Conservation (phyloP, 306 rosid species). For the Calophaca sinica region DNA sequence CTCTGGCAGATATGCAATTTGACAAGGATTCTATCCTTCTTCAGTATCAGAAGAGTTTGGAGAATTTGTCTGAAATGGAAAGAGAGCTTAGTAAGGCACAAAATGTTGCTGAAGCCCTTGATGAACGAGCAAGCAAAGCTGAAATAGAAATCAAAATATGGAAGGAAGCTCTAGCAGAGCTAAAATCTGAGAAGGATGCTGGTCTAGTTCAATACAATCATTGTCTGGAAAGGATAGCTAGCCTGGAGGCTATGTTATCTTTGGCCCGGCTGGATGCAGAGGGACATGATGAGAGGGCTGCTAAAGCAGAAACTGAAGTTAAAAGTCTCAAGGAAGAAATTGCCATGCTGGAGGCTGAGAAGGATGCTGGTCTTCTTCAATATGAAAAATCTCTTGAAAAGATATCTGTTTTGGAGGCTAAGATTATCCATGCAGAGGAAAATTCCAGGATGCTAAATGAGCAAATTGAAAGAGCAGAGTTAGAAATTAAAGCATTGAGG, state of each 20-base stretch:
- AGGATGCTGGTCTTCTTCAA: constrained; percentile 69
- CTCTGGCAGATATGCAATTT: constrained; percentile 66
- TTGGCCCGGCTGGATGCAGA: constrained; percentile 61
- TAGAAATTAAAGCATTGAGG: constrained; percentile 68
- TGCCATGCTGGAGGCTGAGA: constrained; percentile 70
- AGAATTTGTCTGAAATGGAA: constrained; percentile 72
- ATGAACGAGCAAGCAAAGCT: constrained; percentile 85
- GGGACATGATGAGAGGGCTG: constrained; percentile 63
- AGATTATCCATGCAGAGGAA: constrained; percentile 73
- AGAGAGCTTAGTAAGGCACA: constrained; percentile 65
- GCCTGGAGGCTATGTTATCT: constrained; percentile 63
- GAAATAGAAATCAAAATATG: constrained; percentile 81
- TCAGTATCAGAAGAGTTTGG: constrained; percentile 74
- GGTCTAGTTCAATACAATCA: constrained; percentile 71
- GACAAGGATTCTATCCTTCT: constrained; percentile 81
- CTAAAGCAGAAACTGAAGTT: constrained; percentile 72
- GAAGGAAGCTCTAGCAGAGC: constrained; percentile 74
- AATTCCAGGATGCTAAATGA: constrained; percentile 67
- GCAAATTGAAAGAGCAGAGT: constrained; percentile 65
- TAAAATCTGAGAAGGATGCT: constrained; percentile 73
- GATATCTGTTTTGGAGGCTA: constrained; percentile 75
- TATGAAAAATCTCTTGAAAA: constrained; percentile 68
- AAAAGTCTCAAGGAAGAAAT: constrained; percentile 67
- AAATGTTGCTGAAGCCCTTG: constrained; percentile 70
- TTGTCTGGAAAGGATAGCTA: constrained; percentile 75